phyloP scores from a whole-genome alignment of 1,284 basidiomycete species.

The Trichosporon faecale region DNA sequence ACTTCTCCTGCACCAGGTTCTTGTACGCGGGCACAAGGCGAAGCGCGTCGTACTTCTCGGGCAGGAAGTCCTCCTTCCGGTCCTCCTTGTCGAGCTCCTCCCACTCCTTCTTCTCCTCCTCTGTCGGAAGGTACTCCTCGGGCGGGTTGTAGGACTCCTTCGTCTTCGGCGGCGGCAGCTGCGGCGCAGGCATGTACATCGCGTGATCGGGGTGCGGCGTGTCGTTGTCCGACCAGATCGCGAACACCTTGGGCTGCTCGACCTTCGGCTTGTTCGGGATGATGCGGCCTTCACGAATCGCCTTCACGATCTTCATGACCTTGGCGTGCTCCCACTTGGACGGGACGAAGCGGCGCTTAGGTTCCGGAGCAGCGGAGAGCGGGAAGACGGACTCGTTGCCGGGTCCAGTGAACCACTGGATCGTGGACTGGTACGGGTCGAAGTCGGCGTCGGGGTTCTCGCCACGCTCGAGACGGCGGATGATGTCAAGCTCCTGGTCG shows the following conservation, averaged over 20 bases:
- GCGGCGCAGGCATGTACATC: constrained; percentile 83
- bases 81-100: constrained; percentile 83
- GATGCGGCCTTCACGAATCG: constrained; percentile 93
- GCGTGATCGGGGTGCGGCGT: constrained; percentile 70
- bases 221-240: constrained; percentile 75
- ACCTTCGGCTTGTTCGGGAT: constrained; percentile 74
- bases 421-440: constrained; percentile 86
- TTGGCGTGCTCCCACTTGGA: constrained; percentile 99
- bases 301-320: constrained; percentile 99
- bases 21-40: constrained; percentile 90
- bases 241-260: constrained; percentile 72
- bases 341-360: constrained; percentile 93
- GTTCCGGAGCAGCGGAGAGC: constrained; percentile 84
- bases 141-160: constrained; percentile 98
- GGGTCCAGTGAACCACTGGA: constrained; percentile 96
- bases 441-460: constrained; percentile 90
- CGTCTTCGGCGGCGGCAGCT: constrained; percentile 82
- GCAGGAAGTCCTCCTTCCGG: constrained; percentile 83
- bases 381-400: constrained; percentile 94
- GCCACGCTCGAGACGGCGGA: constrained; percentile 78
- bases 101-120: constrained; percentile 80
- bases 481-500: constrained; percentile 91
- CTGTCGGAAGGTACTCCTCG: constrained; percentile 91
- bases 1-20: constrained; percentile 89
- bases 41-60: constrained; percentile 78